Evolutionary conservation across 257 asterid genomes (phyloP).

Genomic region (Salvia miltiorrhiza): DNA sequence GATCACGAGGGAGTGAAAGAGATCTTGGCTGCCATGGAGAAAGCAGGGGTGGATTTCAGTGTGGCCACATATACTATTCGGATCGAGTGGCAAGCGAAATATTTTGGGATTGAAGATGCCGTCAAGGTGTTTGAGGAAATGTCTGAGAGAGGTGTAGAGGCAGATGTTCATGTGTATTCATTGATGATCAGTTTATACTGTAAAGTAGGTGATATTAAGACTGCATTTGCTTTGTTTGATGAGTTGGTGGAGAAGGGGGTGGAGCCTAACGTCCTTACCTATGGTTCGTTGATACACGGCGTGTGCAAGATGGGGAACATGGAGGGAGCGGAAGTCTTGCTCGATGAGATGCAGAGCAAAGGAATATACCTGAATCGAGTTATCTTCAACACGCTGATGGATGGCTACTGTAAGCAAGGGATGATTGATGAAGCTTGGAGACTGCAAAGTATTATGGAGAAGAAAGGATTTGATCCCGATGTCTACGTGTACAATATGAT

Average conservation of each 20-base stretch:
- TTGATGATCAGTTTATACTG: conserved; percentile 55
- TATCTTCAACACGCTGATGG: conserved; percentile 73
- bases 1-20: conserved; percentile 47
- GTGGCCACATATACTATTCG: conserved; percentile 63
- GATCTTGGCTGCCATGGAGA: conserved; percentile 50
- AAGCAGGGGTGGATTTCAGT: conserved; percentile 52
- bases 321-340: conserved; percentile 60
- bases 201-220: conserved; percentile 46
- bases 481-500: conserved; percentile 57
- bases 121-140: conserved; percentile 63
- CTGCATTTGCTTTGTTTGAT: conserved; percentile 66
- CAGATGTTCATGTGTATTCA: conserved; percentile 56
- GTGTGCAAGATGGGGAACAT: conserved; percentile 67
- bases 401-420: conserved; percentile 84
- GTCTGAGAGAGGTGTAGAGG: conserved; percentile 42
- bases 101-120: conserved; percentile 44
- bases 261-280: conserved; percentile 63
- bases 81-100: conserved; percentile 39
- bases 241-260: conserved; percentile 59
- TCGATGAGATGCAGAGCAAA: conserved; percentile 72
- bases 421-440: conserved; percentile 69
- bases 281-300: conserved; percentile 70
- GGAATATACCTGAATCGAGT: conserved; percentile 61
- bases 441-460: conserved; percentile 57
- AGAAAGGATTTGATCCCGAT: conserved; percentile 69